A percentile compares a stretch with the other conserved stretches of the same genome.
phyloP scores from a whole-genome alignment of 2,329 filamentous ascomycete genomes.

The Colletotrichum karsti region DNA sequence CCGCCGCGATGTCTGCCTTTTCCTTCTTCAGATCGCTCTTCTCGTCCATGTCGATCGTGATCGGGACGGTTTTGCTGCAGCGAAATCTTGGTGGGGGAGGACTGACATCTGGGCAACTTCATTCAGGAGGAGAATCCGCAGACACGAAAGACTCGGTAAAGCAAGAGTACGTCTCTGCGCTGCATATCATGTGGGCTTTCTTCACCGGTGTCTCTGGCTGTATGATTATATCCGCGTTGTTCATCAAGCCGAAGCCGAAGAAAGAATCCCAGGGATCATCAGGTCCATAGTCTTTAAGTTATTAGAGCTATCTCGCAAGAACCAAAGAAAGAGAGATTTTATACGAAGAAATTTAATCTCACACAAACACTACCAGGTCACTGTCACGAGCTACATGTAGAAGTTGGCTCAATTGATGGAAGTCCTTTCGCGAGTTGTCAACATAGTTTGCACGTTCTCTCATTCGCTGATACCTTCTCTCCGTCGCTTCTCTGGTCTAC shows the following conservation, averaged over 20 bases:
- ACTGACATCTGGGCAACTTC: background rate
- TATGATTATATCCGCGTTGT: background rate
- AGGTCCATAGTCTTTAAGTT: too few species aligned
- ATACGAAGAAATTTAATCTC: too few species aligned
- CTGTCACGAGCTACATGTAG: too few species aligned
- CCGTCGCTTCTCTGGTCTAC: too few species aligned
- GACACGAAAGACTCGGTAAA: background rate
- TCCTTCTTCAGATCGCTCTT: conserved; percentile 64
- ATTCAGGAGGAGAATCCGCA: background rate
- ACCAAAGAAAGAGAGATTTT: too few species aligned
- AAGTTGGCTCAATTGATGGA: too few species aligned
- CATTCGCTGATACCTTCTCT: too few species aligned
- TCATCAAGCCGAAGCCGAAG: conserved; percentile 10
- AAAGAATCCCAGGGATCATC: background rate
- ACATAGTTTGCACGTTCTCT: too few species aligned
- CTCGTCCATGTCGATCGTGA: conserved; percentile 62
- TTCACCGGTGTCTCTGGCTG: background rate
- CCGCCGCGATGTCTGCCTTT: conserved; percentile 62
- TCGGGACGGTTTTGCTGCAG: conserved; percentile 70
- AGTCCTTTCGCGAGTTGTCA: too few species aligned
- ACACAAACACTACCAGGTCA: too few species aligned
- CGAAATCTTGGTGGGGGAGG: background rate
- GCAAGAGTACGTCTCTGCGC: background rate
- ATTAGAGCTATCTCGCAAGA: too few species aligned
- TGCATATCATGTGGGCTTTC: conserved; percentile 22